phyloP scores from a whole-genome alignment of 768 basidiomycete species.

The Boletus reticuloceps region DNA sequence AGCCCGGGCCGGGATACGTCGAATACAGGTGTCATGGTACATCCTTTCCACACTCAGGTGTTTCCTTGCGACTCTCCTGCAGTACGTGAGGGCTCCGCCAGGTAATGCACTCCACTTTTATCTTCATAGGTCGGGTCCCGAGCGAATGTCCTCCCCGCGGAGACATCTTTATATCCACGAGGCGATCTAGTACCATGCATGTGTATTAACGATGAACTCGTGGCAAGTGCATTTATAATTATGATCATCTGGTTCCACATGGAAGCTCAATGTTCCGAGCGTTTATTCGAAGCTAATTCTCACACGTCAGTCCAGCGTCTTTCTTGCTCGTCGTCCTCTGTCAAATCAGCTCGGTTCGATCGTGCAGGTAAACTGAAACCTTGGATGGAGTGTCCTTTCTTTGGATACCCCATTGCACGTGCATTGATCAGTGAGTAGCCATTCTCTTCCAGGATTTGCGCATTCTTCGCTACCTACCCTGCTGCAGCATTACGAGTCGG shows the following conservation, averaged over 20 bases:
- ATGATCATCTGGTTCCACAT: not conserved
- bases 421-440: not conserved
- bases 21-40: no score
- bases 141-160: no score
- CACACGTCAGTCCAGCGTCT: not conserved
- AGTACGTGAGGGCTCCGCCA: not conserved
- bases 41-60: no score
- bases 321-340: not conserved
- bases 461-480: not conserved
- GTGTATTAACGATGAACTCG: not conserved
- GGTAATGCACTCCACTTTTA: not conserved
- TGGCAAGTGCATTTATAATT: not conserved
- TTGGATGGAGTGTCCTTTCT: not conserved
- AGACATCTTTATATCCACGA: not conserved
- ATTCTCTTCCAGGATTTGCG: not conserved
- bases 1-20: no score
- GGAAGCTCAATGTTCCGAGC: not conserved
- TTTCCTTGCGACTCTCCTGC: not conserved
- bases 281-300: slow-evolving; percentile 5
- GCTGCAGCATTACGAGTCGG: not conserved
- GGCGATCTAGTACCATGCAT: not conserved
- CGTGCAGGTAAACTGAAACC: not conserved
- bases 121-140: not conserved
- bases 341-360: not conserved
- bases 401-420: not conserved